Evolutionary conservation across 352 stramenopile genomes (phyloP).

Genomic region (Phytophthora rubi): DNA sequence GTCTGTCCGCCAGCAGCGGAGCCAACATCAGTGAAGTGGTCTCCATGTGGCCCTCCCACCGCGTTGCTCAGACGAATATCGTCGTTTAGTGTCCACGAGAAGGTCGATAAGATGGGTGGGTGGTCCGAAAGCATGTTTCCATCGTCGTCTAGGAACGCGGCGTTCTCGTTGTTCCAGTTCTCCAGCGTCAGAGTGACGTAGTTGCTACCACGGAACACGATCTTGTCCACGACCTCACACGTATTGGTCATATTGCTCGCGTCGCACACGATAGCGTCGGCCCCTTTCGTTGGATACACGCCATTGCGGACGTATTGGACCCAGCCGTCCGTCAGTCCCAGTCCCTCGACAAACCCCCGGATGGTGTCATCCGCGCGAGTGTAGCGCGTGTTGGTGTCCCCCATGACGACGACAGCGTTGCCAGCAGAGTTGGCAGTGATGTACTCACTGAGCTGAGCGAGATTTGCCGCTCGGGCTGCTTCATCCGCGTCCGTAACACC

Average conservation of each 20-base stretch:
- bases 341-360: slow-evolving; percentile 31
- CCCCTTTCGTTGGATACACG: slow-evolving; percentile 36
- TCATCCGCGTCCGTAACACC: slow-evolving; percentile 43
- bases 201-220: slow-evolving; percentile 61
- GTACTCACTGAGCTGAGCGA: slow-evolving; percentile 51
- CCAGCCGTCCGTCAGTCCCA: slow-evolving; percentile 51
- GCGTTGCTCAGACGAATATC: slow-evolving; percentile 44
- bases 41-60: slow-evolving; percentile 47
- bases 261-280: slow-evolving; percentile 47
- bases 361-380: slow-evolving; percentile 52
- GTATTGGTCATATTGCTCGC: slow-evolving; percentile 40
- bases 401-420: slow-evolving; percentile 54
- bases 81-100: slow-evolving; percentile 46
- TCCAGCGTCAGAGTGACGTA: slow-evolving; percentile 44
- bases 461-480: slow-evolving; percentile 39
- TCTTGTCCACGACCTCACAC: slow-evolving; percentile 64
- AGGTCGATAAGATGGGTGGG: slow-evolving; percentile 45
- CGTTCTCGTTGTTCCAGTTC: slow-evolving; percentile 48
- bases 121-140: slow-evolving; percentile 54
- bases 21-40: slow-evolving; percentile 45
- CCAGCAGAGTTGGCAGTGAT: slow-evolving; percentile 52
- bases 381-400: slow-evolving; percentile 62
- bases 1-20: slow-evolving; percentile 30
- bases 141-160: slow-evolving; percentile 44
- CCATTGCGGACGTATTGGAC: slow-evolving; percentile 48